These are phyloP conservation scores for Didymella lethalis DNA, from an alignment of 2,329 filamentous ascomycete genomes.

Conservation along the genomic window DNA sequence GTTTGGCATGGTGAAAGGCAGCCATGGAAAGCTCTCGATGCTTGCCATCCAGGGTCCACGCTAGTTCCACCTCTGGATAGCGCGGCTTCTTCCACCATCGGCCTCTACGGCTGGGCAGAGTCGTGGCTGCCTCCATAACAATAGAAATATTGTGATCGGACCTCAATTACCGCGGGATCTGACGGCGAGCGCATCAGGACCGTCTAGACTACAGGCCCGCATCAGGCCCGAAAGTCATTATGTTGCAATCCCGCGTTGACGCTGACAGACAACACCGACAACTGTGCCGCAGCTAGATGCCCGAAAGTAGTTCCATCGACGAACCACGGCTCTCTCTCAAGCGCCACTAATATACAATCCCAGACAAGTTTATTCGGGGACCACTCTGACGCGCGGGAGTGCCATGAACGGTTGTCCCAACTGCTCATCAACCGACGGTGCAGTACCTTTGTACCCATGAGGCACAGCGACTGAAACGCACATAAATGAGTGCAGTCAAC, in stretches of 20 bases:
- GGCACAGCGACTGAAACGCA: constrained; percentile 22
- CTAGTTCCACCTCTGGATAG: not conserved
- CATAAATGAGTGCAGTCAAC: constrained; percentile 11
- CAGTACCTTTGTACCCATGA: constrained; percentile 1
- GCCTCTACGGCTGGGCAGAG: not conserved
- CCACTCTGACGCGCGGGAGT: constrained; percentile 20
- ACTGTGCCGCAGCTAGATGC: constrained; percentile 19
- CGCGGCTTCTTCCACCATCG: not conserved
- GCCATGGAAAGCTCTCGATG: constrained; percentile 21
- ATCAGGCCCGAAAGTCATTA: constrained; percentile 2
- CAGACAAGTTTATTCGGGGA: constrained; percentile 12
- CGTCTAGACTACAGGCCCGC: not conserved
- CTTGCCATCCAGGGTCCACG: constrained; percentile 6
- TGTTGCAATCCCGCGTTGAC: not conserved
- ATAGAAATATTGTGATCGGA: not conserved
- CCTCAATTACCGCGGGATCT: not conserved
- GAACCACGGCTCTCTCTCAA: constrained; percentile 18
- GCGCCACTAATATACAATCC: constrained; percentile 14
- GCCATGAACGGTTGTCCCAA: not conserved
- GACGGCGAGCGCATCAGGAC: not conserved
- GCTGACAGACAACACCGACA: constrained; percentile 5
- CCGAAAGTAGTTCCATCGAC: constrained; percentile 8
- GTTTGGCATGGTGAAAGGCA: not conserved
- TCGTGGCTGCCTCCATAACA: not conserved
- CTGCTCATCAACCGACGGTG: constrained; percentile 1